Evolutionary conservation across 2,329 filamentous ascomycete genomes (phyloP).

Genomic region (Cordyceps militaris): DNA sequence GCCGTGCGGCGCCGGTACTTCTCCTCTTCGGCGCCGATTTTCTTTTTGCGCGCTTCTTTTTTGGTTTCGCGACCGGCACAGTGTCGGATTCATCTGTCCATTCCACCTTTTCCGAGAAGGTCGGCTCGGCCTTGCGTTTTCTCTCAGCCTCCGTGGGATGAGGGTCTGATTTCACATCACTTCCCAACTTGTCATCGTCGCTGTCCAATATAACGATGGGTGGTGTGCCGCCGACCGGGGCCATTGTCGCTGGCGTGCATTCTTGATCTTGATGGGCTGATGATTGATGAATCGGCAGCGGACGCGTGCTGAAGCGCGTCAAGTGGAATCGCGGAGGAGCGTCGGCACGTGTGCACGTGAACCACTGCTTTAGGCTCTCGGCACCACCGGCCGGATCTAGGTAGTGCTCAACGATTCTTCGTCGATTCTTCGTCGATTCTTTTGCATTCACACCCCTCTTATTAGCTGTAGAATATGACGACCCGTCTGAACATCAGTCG

Average conservation of each 20-base stretch:
- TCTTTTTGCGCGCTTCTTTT: slow-evolving; percentile 29
- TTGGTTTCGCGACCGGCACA: slow-evolving; percentile 49
- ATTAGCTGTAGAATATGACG: no score
- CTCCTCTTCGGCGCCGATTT: slow-evolving; percentile 25
- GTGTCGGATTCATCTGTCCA: slow-evolving; percentile 55
- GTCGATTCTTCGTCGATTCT: no score
- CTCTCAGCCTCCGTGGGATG: neutral
- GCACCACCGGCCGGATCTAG: no score
- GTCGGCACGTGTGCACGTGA: slow-evolving; percentile 7
- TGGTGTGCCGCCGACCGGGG: neutral
- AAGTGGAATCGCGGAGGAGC: slow-evolving; percentile 1
- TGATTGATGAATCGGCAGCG: neutral
- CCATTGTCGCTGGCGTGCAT: slow-evolving; percentile 6
- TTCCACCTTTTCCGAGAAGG: slow-evolving; percentile 37
- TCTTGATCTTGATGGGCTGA: neutral
- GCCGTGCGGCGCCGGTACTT: slow-evolving; percentile 17
- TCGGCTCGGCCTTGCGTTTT: slow-evolving; percentile 33
- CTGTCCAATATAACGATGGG: slow-evolving; percentile 7
- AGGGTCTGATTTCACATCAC: neutral
- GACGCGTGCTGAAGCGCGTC: slow-evolving; percentile 7
- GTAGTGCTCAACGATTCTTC: no score
- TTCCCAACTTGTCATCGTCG: neutral
- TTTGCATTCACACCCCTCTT: no score
- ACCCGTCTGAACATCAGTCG: no score
- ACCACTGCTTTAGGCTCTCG: no score